Evolutionary conservation across 805 yeast species (phyloP), one percentile per base, ranked within the genome.

Genomic region (Pachysolen tannophilus): DNA sequence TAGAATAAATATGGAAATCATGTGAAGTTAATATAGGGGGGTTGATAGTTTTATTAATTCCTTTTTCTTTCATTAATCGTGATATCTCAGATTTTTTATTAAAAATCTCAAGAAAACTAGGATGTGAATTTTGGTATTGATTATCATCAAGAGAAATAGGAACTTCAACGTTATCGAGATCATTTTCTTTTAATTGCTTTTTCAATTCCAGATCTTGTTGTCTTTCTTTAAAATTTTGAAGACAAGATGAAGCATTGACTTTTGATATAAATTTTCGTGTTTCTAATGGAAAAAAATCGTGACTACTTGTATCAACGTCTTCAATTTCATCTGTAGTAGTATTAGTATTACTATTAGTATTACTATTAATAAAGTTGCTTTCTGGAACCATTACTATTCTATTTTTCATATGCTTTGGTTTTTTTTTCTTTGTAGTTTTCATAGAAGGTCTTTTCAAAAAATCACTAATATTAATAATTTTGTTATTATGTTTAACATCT

Each of bases 51-150:
- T 32, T 37, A 13, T 28, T 32, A 4, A 32, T 8, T 1, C 40
- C 40, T 24, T 28, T 37, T 15, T 37, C 36, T 20, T 32, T 37
- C 36, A 37, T 37, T 23, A 37, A 24, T 28, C 28, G 28, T 16
- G 40, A 21, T 13, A 36, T 17, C 16, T 16, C 15, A 4, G 31
- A 29, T 6, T 33, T 23, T n/a, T 31, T 32, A 2, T 15, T 24
- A 6, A 36, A 35, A 10, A 31, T 32, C 21, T 16, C 25, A 20
- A 36, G 32, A 24, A 36, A 36, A 11, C 34, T 26, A 14, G 13
- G 5, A 13, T 26, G 16, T 16, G 7, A 13, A 23, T 20, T 24
- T 11, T 23, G 5, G 10, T 11, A 5, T 5, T 11, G 4, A 4
- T 11, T 11, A 23, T 5, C 4, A 11, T 23, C 8, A 5, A 23